A percentile compares a stretch with the other conserved stretches of the same genome.
These are phyloP conservation scores for Prunus salicina DNA, from an alignment of 306 rosid genomes.

Conservation along the genomic window DNA sequence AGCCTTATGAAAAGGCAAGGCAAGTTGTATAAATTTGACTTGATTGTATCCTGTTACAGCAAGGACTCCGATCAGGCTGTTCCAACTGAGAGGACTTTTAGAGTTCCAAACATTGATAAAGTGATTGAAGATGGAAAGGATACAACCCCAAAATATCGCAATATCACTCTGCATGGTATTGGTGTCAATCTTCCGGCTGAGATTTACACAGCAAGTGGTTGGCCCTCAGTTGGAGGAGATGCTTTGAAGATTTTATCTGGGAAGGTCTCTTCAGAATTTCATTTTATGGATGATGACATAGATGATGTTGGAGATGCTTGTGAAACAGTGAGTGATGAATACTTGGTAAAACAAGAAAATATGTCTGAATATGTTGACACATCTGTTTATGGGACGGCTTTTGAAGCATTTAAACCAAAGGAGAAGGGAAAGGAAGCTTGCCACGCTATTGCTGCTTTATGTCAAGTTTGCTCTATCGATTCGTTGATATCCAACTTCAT, in stretches of 20 bases:
- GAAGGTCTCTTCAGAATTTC: constrained; percentile 79
- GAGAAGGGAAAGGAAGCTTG: constrained; percentile 91
- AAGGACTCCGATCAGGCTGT: constrained; percentile 52
- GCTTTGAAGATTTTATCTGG: constrained; percentile 84
- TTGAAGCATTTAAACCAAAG: constrained; percentile 48
- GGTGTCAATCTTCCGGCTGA: constrained; percentile 51
- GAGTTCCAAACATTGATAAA: constrained; percentile 68
- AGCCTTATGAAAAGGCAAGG: background rate
- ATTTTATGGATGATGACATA: constrained; percentile 40
- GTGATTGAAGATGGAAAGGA: constrained; percentile 79
- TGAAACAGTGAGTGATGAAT: constrained; percentile 33
- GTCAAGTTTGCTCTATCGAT: constrained; percentile 91
- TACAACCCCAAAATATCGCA: constrained; percentile 58
- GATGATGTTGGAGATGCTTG: constrained; percentile 35
- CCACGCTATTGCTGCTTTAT: constrained; percentile 93
- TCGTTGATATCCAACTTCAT: constrained; percentile 91
- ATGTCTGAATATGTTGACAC: constrained; percentile 25
- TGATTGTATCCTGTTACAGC: constrained; percentile 43
- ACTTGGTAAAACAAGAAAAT: constrained; percentile 18
- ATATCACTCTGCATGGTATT: constrained; percentile 49
- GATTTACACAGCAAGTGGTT: constrained; percentile 80
- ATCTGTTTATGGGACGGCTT: constrained; percentile 74
- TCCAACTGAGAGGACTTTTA: constrained; percentile 62
- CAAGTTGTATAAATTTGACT: constrained; percentile 1
- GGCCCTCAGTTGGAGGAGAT: constrained; percentile 88